Conservation (phyloP, 1,139 yeast genomes). For the Blastobotrys capitulatus region DNA sequence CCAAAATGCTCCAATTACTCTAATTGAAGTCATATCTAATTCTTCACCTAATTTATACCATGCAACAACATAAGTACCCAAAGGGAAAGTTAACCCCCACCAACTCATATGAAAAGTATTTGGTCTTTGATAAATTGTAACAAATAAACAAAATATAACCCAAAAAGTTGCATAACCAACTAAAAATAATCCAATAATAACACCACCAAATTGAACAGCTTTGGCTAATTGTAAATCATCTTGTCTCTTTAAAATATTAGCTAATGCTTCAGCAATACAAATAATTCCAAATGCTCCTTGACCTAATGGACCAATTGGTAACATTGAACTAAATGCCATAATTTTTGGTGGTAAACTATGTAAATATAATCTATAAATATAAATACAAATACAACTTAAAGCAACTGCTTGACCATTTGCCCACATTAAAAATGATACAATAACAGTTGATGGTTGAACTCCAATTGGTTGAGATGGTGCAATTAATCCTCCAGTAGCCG, state of each 20-base stretch:
- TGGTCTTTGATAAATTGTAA: slow-evolving; percentile 34
- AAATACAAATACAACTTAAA: slow-evolving; percentile 49
- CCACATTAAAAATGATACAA: slow-evolving; percentile 57
- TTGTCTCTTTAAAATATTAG: slow-evolving; percentile 15
- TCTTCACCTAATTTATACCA: slow-evolving; percentile 45
- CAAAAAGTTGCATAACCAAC: slow-evolving; percentile 60
- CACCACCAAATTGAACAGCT: slow-evolving; percentile 17
- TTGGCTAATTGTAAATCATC: slow-evolving; percentile 8
- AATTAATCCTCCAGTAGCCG: slow-evolving; percentile 60
- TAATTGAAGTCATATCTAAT: slow-evolving; percentile 48
- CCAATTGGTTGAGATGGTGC: slow-evolving; percentile 40
- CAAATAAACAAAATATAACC: slow-evolving; percentile 45
- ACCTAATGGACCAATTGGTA: slow-evolving; percentile 68
- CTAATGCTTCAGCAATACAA: slow-evolving; percentile 43
- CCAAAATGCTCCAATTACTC: slow-evolving; percentile 57
- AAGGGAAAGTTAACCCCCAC: slow-evolving; percentile 89
- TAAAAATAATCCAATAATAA: slow-evolving; percentile 42
- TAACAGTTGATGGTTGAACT: slow-evolving; percentile 47
- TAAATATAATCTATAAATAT: slow-evolving; percentile 52
- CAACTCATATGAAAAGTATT: slow-evolving; percentile 53
- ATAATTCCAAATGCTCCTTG: slow-evolving; percentile 73
- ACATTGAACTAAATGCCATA: slow-evolving; percentile 49
- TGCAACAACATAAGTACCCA: slow-evolving; percentile 75
- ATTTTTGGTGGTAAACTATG: slow-evolving; percentile 53
- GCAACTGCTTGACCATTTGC: slow-evolving; percentile 61